phyloP scores from a whole-genome alignment of 495 filamentous ascomycete genomes.

The Hypoxylon crocopeplum region DNA sequence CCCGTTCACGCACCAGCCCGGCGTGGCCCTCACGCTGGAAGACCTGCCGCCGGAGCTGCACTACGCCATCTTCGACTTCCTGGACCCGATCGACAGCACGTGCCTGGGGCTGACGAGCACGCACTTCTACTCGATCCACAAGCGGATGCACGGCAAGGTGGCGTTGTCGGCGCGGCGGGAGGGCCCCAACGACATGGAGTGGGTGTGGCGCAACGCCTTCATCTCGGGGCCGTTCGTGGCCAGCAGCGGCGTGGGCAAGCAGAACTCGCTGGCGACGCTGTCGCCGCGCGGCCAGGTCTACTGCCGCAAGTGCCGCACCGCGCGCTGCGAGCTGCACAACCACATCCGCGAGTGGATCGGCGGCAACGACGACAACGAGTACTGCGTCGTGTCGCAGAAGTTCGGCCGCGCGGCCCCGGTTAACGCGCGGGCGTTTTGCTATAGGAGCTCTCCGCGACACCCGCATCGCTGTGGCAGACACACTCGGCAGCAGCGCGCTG shows the following conservation, averaged over 20 bases:
- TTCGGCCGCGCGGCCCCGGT: constrained; percentile 50
- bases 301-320: constrained; percentile 59
- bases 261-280: constrained; percentile 46
- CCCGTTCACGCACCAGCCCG: constrained; percentile 48
- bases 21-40: constrained; percentile 44
- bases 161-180: constrained; percentile 53
- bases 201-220: constrained; percentile 57
- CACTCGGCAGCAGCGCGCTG: constrained; percentile 37
- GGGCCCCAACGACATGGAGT: constrained; percentile 63
- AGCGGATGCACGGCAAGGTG: constrained; percentile 56
- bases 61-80: constrained; percentile 58
- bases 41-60: constrained; percentile 66
- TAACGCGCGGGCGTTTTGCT: constrained; percentile 52
- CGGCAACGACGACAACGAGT: constrained; percentile 52
- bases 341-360: constrained; percentile 62
- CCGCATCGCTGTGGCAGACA: constrained; percentile 58
- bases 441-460: constrained; percentile 56
- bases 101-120: constrained; percentile 60
- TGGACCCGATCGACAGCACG: constrained; percentile 62
- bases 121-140: constrained; percentile 59
- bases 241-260: constrained; percentile 37
- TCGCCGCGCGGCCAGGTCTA: constrained; percentile 54
- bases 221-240: constrained; percentile 41
- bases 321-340: constrained; percentile 60
- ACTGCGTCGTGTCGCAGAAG: constrained; percentile 58